Evolutionary conservation across 2,329 filamentous ascomycete genomes (phyloP).

Genomic region (Pestalotiopsis fici): DNA sequence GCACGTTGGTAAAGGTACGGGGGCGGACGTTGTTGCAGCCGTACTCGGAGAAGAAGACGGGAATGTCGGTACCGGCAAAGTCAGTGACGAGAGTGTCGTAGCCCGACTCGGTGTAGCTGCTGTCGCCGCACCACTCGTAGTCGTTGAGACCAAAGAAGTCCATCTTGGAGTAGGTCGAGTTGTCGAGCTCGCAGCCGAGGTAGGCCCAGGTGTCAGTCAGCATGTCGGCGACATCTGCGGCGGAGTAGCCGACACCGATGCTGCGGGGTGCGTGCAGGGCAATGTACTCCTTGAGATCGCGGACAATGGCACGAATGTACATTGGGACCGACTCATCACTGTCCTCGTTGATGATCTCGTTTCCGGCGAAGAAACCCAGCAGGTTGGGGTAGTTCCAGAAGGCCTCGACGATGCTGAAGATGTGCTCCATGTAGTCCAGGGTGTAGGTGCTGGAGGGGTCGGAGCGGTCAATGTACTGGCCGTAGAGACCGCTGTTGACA

Average conservation of each 20-base stretch:
- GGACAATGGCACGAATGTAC: slow-evolving; percentile 70
- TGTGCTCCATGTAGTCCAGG: slow-evolving; percentile 58
- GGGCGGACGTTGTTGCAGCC: slow-evolving; percentile 70
- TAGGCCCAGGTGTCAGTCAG: slow-evolving; percentile 73
- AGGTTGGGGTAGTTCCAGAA: slow-evolving; percentile 66
- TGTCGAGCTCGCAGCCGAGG: slow-evolving; percentile 61
- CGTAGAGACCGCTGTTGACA: slow-evolving; percentile 61
- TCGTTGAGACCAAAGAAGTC: slow-evolving; percentile 68
- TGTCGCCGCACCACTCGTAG: slow-evolving; percentile 69
- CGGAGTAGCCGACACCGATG: slow-evolving; percentile 77
- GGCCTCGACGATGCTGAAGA: slow-evolving; percentile 63
- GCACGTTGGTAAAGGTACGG: slow-evolving; percentile 73
- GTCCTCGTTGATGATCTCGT: slow-evolving; percentile 71
- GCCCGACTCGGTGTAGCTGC: slow-evolving; percentile 59
- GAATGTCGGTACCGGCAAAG: slow-evolving; percentile 65
- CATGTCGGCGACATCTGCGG: slow-evolving; percentile 71
- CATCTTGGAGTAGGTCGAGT: slow-evolving; percentile 66
- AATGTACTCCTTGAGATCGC: slow-evolving; percentile 77
- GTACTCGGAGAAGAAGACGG: slow-evolving; percentile 77
- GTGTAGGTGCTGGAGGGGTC: slow-evolving; percentile 59
- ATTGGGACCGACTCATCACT: slow-evolving; percentile 42
- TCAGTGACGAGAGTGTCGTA: slow-evolving; percentile 62
- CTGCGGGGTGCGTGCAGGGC: slow-evolving; percentile 63
- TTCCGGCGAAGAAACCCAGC: slow-evolving; percentile 71
- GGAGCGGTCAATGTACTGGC: slow-evolving; percentile 51